Evolutionary conservation across 805 yeast species (phyloP).

Genomic region (Yarrowia sp.): DNA sequence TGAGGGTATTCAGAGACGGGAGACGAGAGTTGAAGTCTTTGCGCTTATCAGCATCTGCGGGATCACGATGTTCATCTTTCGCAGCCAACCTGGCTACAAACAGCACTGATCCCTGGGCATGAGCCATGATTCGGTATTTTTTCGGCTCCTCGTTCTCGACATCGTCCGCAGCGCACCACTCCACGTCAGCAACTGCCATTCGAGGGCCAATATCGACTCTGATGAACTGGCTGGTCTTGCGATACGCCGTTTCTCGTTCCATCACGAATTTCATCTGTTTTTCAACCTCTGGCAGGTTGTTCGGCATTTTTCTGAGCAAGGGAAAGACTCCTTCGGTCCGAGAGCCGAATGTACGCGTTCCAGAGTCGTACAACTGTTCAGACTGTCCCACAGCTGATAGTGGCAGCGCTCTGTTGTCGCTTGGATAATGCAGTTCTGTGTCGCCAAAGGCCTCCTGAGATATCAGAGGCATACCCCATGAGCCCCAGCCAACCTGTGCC

Average conservation of each 20-base stretch:
- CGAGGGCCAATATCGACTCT: not conserved
- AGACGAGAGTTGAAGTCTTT: not conserved
- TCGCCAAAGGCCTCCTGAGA: slow-evolving; percentile 3
- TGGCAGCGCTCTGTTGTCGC: not conserved
- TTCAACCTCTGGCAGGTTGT: no score
- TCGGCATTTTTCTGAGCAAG: no score
- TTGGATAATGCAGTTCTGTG: not conserved
- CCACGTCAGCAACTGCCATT: slow-evolving; percentile 3
- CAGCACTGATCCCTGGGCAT: not conserved
- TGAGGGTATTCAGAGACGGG: not conserved
- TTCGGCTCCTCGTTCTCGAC: not conserved
- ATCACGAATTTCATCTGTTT: not conserved
- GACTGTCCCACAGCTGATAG: slow-evolving; percentile 8
- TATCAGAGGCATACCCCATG: slow-evolving; percentile 15
- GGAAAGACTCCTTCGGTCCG: not conserved
- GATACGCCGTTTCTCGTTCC: not conserved
- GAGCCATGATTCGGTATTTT: not conserved
- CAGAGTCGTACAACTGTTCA: not conserved
- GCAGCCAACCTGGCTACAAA: not conserved
- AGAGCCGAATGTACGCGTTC: not conserved
- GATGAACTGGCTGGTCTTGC: not conserved
- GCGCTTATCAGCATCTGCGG: not conserved
- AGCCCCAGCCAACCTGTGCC: slow-evolving; percentile 13
- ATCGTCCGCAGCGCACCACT: not conserved
- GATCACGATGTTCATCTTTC: not conserved